Conservation (phyloP, 148 eudicot species). For the Salicornia ramosissima region DNA sequence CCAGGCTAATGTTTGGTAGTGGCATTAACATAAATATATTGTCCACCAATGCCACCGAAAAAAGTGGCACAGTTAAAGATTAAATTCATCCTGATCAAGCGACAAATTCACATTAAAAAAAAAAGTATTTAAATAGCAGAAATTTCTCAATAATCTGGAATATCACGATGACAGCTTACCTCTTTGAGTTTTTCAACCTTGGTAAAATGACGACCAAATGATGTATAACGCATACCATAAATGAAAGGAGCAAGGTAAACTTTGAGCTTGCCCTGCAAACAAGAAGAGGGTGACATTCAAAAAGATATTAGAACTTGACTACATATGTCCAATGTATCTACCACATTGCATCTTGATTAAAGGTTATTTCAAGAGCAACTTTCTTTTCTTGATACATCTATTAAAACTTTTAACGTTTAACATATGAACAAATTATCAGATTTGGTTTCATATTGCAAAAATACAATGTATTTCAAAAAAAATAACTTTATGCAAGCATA, state of each 20-base stretch:
- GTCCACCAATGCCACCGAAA: neutral
- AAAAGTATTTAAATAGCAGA: neutral
- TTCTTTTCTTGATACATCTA: no score
- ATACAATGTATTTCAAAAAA: no score
- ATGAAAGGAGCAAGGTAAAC: constrained; percentile 83
- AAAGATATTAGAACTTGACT: neutral
- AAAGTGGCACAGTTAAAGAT: no score
- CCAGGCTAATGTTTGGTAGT: neutral
- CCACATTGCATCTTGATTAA: no score
- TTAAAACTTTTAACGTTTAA: no score
- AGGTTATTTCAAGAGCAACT: no score
- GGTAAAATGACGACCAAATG: constrained; percentile 91
- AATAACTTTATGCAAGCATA: no score
- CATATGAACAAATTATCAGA: no score
- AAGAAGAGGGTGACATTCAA: neutral
- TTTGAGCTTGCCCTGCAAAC: constrained; percentile 58
- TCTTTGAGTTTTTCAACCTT: constrained; percentile 64
- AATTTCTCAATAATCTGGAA: neutral
- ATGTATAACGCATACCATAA: constrained; percentile 81
- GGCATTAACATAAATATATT: neutral
- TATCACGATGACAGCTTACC: constrained; percentile 48
- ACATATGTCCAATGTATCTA: neutral
- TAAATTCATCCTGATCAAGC: neutral
- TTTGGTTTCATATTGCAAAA: no score
- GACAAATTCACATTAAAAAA: neutral